Conservation (phyloP, 129 eudicot genomes). For the Kitagawia praeruptora region DNA sequence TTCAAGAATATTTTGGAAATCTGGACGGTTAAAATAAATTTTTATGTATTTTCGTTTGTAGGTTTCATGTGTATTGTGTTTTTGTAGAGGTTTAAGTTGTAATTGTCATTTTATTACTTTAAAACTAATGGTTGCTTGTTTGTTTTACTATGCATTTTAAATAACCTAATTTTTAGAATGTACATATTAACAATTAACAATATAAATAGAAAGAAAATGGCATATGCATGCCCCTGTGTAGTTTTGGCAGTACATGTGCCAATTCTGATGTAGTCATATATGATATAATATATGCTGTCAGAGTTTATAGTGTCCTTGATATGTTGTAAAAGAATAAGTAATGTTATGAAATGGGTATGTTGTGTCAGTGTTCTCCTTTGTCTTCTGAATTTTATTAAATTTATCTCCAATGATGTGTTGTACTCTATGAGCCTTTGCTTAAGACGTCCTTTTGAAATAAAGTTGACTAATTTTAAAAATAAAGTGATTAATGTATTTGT, state of each 20-base stretch:
- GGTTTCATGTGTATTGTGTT: background rate
- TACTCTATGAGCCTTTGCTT: background rate
- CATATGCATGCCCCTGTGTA: background rate
- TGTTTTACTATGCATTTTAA: background rate
- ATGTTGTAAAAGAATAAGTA: background rate
- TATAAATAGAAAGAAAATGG: background rate
- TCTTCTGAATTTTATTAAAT: background rate
- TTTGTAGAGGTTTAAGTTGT: background rate
- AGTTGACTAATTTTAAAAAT: background rate
- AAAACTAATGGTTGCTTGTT: background rate
- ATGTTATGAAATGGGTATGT: background rate
- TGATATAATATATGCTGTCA: background rate
- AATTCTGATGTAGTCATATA: background rate
- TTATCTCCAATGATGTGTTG: background rate
- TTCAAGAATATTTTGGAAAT: background rate
- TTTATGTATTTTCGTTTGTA: background rate
- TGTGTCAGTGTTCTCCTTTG: conserved; percentile 5
- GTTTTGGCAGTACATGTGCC: background rate
- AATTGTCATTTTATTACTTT: background rate
- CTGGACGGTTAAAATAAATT: background rate
- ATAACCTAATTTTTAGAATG: background rate
- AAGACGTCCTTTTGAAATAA: background rate
- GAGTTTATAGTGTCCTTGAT: background rate
- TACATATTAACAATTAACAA: background rate
- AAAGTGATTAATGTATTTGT: conserved; percentile 12